These are phyloP conservation scores for Extremus antarcticus DNA, from an alignment of 495 filamentous ascomycete species.

Conservation along the genomic window DNA sequence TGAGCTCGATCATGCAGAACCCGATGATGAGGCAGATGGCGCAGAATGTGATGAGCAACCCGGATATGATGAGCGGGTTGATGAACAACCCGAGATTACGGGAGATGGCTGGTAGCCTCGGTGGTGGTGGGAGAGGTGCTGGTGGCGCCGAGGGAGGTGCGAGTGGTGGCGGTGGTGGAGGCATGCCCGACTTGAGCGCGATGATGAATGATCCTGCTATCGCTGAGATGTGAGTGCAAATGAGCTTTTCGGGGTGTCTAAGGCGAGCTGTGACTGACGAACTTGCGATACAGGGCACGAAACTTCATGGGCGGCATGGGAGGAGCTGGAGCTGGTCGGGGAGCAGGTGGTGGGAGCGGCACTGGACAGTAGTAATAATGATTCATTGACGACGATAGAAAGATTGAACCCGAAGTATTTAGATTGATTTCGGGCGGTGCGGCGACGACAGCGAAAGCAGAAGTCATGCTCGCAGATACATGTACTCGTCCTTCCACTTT, in stretches of 20 bases:
- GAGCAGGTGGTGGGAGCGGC: constrained; percentile 9
- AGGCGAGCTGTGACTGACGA: neutral
- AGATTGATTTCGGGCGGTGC: too few species aligned
- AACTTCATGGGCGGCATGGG: constrained; percentile 31
- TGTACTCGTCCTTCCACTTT: too few species aligned
- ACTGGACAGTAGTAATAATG: neutral
- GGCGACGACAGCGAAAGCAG: too few species aligned
- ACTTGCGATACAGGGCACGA: constrained; percentile 21
- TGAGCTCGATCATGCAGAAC: constrained; percentile 81
- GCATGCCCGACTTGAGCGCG: constrained; percentile 66
- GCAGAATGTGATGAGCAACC: constrained; percentile 93
- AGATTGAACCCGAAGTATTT: too few species aligned
- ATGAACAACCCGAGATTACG: constrained; percentile 88
- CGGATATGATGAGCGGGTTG: constrained; percentile 73
- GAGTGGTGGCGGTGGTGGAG: constrained; percentile 48
- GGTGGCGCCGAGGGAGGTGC: constrained; percentile 37
- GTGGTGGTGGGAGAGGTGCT: constrained; percentile 36
- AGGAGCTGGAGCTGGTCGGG: constrained; percentile 21
- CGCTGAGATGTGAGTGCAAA: constrained; percentile 79
- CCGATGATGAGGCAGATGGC: constrained; percentile 96
- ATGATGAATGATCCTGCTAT: constrained; percentile 87
- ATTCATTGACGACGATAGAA: too few species aligned
- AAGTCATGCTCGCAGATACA: too few species aligned
- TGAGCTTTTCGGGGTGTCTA: neutral
- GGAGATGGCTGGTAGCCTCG: constrained; percentile 66